phyloP scores from a whole-genome alignment of 163 green algal species.

The Botryococcus braunii region DNA sequence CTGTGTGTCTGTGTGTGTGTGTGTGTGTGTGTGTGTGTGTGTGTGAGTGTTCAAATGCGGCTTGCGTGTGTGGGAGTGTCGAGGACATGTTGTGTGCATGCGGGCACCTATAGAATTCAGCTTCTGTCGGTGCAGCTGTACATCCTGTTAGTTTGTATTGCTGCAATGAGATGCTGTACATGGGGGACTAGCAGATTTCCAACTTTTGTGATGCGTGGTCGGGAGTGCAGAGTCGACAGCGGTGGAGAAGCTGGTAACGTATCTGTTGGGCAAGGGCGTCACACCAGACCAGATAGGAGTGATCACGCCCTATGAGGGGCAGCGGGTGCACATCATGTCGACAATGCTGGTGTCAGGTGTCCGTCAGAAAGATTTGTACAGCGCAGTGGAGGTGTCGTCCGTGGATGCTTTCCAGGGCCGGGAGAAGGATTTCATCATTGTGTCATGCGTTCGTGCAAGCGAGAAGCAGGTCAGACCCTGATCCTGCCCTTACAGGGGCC shows the following conservation, averaged over 20 bases:
- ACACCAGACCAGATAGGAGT: slow-evolving; percentile 77
- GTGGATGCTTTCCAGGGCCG: slow-evolving; percentile 90
- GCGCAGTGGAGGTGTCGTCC: slow-evolving; percentile 77
- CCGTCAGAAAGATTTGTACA: slow-evolving; percentile 62
- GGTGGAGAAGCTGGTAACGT: slow-evolving; percentile 90
- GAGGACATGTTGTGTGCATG: too few species aligned
- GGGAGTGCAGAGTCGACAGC: slow-evolving; percentile 61
- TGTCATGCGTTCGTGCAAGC: slow-evolving; percentile 93
- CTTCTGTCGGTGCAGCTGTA: too few species aligned
- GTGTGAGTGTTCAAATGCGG: too few species aligned
- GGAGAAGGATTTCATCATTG: slow-evolving; percentile 97
- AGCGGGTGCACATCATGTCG: slow-evolving; percentile 68
- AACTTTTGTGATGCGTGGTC: too few species aligned
- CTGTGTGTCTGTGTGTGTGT: too few species aligned
- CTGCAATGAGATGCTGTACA: too few species aligned
- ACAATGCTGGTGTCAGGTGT: slow-evolving; percentile 64
- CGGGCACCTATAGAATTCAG: too few species aligned
- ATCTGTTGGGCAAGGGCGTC: slow-evolving; percentile 64
- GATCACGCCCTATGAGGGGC: slow-evolving; percentile 97
- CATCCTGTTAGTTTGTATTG: too few species aligned
- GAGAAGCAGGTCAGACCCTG: slow-evolving; percentile 52
- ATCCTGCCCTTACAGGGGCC: neutral
- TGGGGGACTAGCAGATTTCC: too few species aligned
- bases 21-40: too few species aligned
- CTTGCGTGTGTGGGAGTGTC: too few species aligned